Conservation (phyloP, 306 rosid species). For the Dalbergia cochinchinensis region DNA sequence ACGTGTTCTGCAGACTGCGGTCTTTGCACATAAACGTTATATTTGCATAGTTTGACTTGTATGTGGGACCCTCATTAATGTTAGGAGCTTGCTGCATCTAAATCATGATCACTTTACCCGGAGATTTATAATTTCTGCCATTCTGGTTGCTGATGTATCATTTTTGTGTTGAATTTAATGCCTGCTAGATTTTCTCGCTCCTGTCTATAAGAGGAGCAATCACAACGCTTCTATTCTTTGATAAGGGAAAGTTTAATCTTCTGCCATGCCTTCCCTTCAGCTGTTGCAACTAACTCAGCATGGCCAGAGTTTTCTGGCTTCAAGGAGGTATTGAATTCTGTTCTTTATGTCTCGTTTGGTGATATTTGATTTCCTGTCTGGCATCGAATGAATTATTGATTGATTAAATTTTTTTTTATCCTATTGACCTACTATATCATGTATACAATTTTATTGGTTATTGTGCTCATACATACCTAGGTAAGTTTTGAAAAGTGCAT, state of each 20-base stretch:
- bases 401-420: conserved; percentile 24
- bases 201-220: conserved; percentile 44
- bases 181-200: conserved; percentile 46
- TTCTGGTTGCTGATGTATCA: conserved; percentile 43
- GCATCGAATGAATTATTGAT: conserved; percentile 22
- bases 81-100: conserved; percentile 41
- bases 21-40: conserved; percentile 22
- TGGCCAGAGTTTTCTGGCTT: conserved; percentile 81
- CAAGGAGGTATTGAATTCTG: conserved; percentile 73
- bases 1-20: background rate
- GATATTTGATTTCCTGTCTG: conserved; percentile 32
- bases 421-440: conserved; percentile 26
- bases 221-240: conserved; percentile 37
- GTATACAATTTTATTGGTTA: conserved; percentile 34
- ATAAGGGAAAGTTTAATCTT: conserved; percentile 52
- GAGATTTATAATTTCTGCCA: conserved; percentile 36
- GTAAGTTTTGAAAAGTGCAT: conserved; percentile 34
- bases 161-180: conserved; percentile 34
- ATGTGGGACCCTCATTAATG: conserved; percentile 30
- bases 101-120: conserved; percentile 29
- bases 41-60: conserved; percentile 12
- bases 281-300: conserved; percentile 83
- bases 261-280: conserved; percentile 88
- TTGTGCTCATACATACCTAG: conserved; percentile 10
- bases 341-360: conserved; percentile 36